Evolutionary conservation across 495 filamentous ascomycete genomes (phyloP).

Genomic region (Penicillium salamii): DNA sequence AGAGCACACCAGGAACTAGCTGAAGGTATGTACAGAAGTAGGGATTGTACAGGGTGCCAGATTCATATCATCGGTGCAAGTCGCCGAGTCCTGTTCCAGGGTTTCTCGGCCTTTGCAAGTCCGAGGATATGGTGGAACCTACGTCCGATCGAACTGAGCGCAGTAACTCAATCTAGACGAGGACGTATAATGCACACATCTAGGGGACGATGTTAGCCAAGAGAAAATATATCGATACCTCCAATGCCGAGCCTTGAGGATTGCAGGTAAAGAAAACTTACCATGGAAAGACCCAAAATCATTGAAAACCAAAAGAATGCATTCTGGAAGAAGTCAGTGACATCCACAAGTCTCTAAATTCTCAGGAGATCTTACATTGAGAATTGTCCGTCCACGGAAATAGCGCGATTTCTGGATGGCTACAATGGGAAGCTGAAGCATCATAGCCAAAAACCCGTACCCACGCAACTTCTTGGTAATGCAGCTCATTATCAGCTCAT

Average conservation of each 20-base stretch:
- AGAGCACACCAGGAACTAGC: neutral
- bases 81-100: neutral
- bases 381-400: slow-evolving; percentile 66
- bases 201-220: slow-evolving; percentile 18
- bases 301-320: slow-evolving; percentile 93
- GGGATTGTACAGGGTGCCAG: neutral
- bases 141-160: neutral
- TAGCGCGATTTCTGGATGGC: slow-evolving; percentile 79
- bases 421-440: slow-evolving; percentile 93
- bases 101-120: neutral
- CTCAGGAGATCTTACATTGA: slow-evolving; percentile 56
- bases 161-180: slow-evolving; percentile 32
- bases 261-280: slow-evolving; percentile 41
- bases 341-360: neutral
- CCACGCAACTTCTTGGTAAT: slow-evolving; percentile 96
- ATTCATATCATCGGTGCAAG: neutral
- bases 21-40: neutral
- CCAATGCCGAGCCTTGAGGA: too few relatives aligned
- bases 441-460: slow-evolving; percentile 91
- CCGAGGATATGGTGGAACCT: too few relatives aligned
- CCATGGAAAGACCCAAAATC: slow-evolving; percentile 85
- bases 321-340: slow-evolving; percentile 48
- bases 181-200: slow-evolving; percentile 59
- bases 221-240: neutral
- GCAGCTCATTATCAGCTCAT: slow-evolving; percentile 96